Evolutionary conservation across 768 basidiomycete species (phyloP).

Genomic region (Podaxis mareebaensis): DNA sequence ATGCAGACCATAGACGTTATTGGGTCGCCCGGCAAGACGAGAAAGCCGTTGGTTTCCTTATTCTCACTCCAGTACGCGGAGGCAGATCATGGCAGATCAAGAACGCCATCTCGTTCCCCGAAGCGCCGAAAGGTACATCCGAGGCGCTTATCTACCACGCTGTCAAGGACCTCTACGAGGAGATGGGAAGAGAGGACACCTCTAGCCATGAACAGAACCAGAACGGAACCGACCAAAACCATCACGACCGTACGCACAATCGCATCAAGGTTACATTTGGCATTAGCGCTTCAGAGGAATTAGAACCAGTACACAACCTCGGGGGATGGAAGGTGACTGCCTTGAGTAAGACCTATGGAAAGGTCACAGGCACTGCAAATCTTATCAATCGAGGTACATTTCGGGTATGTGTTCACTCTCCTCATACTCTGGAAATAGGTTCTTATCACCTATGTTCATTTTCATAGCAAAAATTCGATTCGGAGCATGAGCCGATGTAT

Average conservation of each 20-base stretch:
- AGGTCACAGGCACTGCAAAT: constrained; percentile 38
- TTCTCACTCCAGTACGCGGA: constrained; percentile 46
- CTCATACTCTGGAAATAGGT: neutral
- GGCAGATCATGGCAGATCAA: constrained; percentile 52
- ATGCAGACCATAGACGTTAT: constrained; percentile 55
- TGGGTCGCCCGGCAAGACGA: constrained; percentile 49
- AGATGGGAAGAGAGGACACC: constrained; percentile 29
- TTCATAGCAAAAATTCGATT: constrained; percentile 41
- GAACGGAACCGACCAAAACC: neutral
- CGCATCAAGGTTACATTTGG: constrained; percentile 32
- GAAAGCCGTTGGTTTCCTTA: constrained; percentile 45
- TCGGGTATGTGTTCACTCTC: constrained; percentile 31
- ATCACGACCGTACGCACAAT: neutral
- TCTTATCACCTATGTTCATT: neutral
- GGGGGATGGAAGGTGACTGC: constrained; percentile 47
- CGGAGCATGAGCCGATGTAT: constrained; percentile 44
- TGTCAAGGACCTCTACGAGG: constrained; percentile 40
- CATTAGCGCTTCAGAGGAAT: constrained; percentile 42
- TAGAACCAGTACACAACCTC: constrained; percentile 43
- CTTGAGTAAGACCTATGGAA: constrained; percentile 43
- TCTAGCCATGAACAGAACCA: neutral
- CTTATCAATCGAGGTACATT: constrained; percentile 45
- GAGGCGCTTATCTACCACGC: constrained; percentile 51
- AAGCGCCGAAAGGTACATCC: constrained; percentile 54
- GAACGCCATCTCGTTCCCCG: constrained; percentile 54